Evolutionary conservation across 2,329 filamentous ascomycete species (phyloP).

Genomic region (Diaporthe ilicicola): DNA sequence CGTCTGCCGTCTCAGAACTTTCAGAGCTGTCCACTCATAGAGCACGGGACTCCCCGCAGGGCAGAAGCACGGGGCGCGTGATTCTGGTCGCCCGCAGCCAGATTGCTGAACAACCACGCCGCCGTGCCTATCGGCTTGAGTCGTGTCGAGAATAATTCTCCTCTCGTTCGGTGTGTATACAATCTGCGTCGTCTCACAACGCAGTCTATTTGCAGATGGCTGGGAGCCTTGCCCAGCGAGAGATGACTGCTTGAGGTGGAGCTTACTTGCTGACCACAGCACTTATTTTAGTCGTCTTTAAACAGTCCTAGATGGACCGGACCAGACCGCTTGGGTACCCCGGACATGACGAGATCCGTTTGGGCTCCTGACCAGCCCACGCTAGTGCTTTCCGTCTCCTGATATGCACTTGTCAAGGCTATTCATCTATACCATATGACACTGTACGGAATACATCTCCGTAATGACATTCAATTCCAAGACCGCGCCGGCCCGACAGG

Average conservation of each 20-base stretch:
- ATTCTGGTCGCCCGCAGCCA: not conserved
- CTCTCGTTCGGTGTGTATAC: not conserved
- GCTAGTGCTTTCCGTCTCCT: constrained; percentile 8
- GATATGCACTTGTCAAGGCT: not conserved
- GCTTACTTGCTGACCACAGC: not conserved
- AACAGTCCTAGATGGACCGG: not conserved
- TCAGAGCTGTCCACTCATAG: constrained; percentile 9
- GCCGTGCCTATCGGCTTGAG: not conserved
- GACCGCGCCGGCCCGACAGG: not conserved
- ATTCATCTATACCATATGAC: not conserved
- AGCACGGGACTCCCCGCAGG: constrained; percentile 15
- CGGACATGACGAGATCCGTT: not conserved
- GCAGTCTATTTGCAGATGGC: not conserved
- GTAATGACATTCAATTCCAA: not conserved
- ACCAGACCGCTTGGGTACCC: constrained; percentile 5
- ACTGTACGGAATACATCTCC: too few relatives aligned
- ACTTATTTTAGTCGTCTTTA: not conserved
- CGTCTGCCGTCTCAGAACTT: constrained; percentile 18
- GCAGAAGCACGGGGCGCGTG: constrained; percentile 16
- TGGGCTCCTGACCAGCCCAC: constrained; percentile 20
- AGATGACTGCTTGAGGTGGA: not conserved
- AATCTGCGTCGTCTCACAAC: not conserved
- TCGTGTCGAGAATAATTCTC: not conserved
- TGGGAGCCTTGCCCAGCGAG: not conserved
- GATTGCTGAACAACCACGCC: not conserved